A percentile compares a stretch with the other conserved stretches of the same genome.
Conservation (phyloP, 257 asterid genomes). For the Sherardia arvensis region DNA sequence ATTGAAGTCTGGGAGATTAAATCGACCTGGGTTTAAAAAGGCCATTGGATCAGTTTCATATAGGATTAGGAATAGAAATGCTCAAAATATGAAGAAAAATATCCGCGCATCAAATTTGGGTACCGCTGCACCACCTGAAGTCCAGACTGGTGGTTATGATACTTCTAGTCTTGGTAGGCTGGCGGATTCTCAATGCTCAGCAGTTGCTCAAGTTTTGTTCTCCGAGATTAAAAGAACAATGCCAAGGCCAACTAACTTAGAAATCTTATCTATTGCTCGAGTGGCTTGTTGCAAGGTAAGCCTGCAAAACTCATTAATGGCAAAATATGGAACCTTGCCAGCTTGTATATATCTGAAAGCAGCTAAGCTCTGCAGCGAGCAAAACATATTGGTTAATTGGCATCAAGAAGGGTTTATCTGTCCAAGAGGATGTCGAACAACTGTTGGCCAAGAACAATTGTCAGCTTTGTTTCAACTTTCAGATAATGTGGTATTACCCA, state of each 20-base stretch:
- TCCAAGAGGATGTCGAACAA: conserved; percentile 60
- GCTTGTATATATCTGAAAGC: conserved; percentile 70
- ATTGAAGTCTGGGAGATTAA: conserved; percentile 75
- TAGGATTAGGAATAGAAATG: conserved; percentile 65
- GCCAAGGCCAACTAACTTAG: conserved; percentile 71
- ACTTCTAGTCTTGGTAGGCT: conserved; percentile 51
- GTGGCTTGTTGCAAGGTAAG: conserved; percentile 70
- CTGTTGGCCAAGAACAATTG: conserved; percentile 23
- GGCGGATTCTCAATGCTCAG: conserved; percentile 81
- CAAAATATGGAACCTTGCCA: conserved; percentile 60
- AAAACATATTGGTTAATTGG: conserved; percentile 66
- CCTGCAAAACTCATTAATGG: conserved; percentile 59
- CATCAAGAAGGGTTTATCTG: conserved; percentile 72
- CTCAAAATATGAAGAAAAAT: conserved; percentile 62
- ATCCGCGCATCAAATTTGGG: conserved; percentile 45
- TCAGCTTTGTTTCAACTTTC: conserved; percentile 41
- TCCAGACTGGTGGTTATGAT: conserved; percentile 42
- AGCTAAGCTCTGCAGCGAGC: conserved; percentile 92
- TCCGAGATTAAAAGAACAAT: conserved; percentile 72
- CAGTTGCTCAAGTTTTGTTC: conserved; percentile 62
- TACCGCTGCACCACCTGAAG: conserved; percentile 26
- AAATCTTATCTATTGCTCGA: conserved; percentile 65
- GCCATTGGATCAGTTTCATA: conserved; percentile 61
- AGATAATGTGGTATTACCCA: conserved; percentile 20
- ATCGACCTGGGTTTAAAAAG: conserved; percentile 65